Conservation (phyloP, 257 asterid species). For the Ehretia macrophylla region DNA sequence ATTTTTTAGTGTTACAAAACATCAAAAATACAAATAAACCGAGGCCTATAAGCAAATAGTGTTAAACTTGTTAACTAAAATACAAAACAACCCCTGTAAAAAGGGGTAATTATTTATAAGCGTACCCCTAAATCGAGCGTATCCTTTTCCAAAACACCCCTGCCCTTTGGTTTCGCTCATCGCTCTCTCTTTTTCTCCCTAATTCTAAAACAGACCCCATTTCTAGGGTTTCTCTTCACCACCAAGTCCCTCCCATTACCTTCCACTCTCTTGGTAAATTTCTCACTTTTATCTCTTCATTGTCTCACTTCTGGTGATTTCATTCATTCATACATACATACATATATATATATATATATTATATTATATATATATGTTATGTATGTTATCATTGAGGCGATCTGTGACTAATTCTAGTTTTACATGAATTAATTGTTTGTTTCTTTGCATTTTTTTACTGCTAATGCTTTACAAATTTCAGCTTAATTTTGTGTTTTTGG, state of each 20-base stretch:
- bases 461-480: not conserved
- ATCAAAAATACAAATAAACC: too few species aligned
- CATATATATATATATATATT: not conserved
- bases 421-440: not conserved
- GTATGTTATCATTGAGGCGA: too few species aligned
- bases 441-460: conserved; percentile 4
- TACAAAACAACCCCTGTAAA: conserved; percentile 1
- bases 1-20: too few species aligned
- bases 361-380: not conserved
- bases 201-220: conserved; percentile 48
- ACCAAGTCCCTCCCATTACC: not conserved
- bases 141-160: not conserved
- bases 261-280: conserved; percentile 36
- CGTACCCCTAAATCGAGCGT: conserved; percentile 4
- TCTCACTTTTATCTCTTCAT: not conserved
- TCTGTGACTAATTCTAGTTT: not conserved
- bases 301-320: not conserved
- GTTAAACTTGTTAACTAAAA: too few species aligned
- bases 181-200: conserved; percentile 24
- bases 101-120: not conserved
- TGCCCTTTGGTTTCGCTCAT: not conserved
- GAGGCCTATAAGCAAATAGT: too few species aligned
- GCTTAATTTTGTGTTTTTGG: not conserved
- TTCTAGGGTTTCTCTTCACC: conserved; percentile 45
- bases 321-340: too few species aligned